Evolutionary conservation across 2,329 filamentous ascomycete species (phyloP).

Genomic region (Trichophyton equinum): DNA sequence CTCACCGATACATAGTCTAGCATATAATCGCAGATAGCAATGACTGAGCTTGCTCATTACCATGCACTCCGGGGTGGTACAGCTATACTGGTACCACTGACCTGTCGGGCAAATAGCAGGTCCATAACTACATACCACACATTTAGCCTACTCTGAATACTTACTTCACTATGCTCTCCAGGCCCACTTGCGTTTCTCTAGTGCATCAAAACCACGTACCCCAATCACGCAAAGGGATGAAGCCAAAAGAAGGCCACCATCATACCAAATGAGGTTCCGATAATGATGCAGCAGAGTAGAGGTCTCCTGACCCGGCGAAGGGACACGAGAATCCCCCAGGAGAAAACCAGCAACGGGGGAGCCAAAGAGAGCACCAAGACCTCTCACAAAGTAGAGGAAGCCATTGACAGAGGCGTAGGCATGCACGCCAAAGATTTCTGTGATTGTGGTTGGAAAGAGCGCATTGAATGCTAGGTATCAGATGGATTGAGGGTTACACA

Average conservation of each 20-base stretch:
- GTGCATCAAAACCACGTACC: slow-evolving; percentile 15
- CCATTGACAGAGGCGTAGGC: slow-evolving; percentile 30
- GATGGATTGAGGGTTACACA: background rate
- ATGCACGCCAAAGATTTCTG: slow-evolving; percentile 30
- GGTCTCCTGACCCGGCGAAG: slow-evolving; percentile 4
- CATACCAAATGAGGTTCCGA: slow-evolving; percentile 17
- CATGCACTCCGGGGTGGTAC: background rate
- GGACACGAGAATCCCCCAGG: slow-evolving; percentile 6
- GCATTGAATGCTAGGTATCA: slow-evolving; percentile 13
- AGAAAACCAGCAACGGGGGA: slow-evolving; percentile 25
- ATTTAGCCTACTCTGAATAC: background rate
- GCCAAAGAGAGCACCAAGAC: slow-evolving; percentile 27
- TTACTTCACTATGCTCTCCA: slow-evolving; percentile 7
- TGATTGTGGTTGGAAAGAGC: slow-evolving; percentile 29
- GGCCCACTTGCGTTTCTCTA: slow-evolving; percentile 15
- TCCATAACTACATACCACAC: background rate
- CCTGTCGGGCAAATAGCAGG: too few species aligned
- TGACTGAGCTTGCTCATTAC: background rate
- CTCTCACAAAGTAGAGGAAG: slow-evolving; percentile 29
- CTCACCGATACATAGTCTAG: too few species aligned
- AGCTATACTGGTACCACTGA: too few species aligned
- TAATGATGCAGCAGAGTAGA: slow-evolving; percentile 5
- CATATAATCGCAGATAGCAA: background rate
- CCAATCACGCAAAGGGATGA: slow-evolving; percentile 17
- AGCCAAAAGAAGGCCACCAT: slow-evolving; percentile 16